Evolutionary conservation across 805 yeast species (phyloP).

Genomic region (Kluyveromyces lactis): DNA sequence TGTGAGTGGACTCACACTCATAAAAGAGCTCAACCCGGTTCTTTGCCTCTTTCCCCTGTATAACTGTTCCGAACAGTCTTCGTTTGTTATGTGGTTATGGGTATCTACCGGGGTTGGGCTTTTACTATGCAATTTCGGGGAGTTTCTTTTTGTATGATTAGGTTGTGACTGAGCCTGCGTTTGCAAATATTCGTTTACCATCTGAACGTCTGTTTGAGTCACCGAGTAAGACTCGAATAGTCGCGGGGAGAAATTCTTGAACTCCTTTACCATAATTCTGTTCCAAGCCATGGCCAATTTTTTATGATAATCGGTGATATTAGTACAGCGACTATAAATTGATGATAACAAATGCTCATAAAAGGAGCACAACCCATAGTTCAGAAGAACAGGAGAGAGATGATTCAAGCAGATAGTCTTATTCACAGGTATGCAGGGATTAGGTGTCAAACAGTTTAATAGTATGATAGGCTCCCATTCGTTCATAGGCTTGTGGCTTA

Average conservation of each 20-base stretch:
- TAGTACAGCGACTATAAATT: constrained; percentile 9
- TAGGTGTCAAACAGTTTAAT: constrained; percentile 25
- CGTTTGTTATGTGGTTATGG: neutral
- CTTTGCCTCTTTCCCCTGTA: constrained; percentile 3
- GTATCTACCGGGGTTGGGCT: neutral
- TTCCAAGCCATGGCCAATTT: constrained; percentile 21
- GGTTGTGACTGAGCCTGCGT: neutral
- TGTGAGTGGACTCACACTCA: neutral
- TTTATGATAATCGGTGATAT: neutral
- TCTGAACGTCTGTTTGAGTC: neutral
- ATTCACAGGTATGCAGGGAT: constrained; percentile 19
- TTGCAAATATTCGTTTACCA: constrained; percentile 2
- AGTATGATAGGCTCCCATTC: constrained; percentile 15
- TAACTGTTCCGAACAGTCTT: constrained; percentile 3
- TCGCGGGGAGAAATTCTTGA: constrained; percentile 23
- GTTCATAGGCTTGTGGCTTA: constrained; percentile 10
- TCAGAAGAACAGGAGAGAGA: constrained; percentile 11
- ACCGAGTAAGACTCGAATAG: constrained; percentile 10
- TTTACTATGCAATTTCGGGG: neutral
- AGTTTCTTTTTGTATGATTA: neutral
- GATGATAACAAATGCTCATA: constrained; percentile 16
- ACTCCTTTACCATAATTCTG: constrained; percentile 22
- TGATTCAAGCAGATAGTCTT: constrained; percentile 21
- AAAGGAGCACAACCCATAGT: constrained; percentile 17
- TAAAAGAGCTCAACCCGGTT: neutral